phyloP scores from a whole-genome alignment of 164 flowering plant genomes.

The Litsea cubeba region DNA sequence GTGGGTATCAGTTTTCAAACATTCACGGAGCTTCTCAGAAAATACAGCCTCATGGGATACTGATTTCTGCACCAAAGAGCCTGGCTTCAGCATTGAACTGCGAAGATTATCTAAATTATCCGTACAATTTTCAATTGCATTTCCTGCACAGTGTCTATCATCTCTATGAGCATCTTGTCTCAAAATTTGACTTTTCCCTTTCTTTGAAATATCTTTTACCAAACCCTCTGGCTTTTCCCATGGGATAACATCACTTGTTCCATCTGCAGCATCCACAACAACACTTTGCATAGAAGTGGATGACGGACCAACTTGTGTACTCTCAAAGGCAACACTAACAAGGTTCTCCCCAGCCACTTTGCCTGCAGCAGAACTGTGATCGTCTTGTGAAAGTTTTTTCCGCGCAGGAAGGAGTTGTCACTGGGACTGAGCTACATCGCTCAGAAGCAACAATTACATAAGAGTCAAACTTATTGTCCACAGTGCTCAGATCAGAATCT shows the following conservation, averaged over 20 bases:
- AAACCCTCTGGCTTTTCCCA: constrained; percentile 12
- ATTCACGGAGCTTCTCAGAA: neutral
- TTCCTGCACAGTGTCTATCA: constrained; percentile 9
- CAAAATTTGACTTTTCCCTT: neutral
- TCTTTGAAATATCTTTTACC: constrained; percentile 1
- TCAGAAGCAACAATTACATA: neutral
- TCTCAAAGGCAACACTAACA: constrained; percentile 4
- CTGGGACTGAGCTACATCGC: constrained; percentile 1
- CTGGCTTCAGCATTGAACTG: constrained; percentile 7
- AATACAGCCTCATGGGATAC: constrained; percentile 13
- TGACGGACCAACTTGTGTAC: constrained; percentile 16
- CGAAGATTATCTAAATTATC: constrained; percentile 7
- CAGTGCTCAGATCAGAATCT: constrained; percentile 14
- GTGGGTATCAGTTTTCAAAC: neutral
- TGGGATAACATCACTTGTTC: neutral
- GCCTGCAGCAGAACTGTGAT: neutral
- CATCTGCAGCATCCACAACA: constrained; percentile 9
- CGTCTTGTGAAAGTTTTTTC: neutral
- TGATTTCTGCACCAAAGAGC: constrained; percentile 11
- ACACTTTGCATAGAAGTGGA: constrained; percentile 8
- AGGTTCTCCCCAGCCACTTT: neutral
- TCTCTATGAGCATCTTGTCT: constrained; percentile 15
- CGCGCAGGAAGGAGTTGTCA: neutral
- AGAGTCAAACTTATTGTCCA: constrained; percentile 11
- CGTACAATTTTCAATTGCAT: constrained; percentile 9